phyloP scores from a whole-genome alignment of 306 rosid species.

The Quercus berberidifolia region DNA sequence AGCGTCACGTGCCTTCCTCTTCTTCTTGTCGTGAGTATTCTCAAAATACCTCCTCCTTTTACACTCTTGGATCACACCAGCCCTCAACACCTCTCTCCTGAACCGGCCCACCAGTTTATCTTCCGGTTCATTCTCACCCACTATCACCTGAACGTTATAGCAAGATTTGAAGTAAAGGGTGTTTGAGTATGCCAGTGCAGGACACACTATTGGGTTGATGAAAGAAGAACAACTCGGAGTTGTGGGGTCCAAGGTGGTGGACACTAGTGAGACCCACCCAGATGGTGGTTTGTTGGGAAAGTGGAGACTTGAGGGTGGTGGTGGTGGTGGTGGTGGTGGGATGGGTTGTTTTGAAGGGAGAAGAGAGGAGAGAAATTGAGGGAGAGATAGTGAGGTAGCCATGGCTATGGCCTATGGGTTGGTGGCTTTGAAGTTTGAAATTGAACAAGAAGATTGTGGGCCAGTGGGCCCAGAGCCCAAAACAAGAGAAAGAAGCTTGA shows the following conservation, averaged over 20 bases:
- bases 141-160: conserved; percentile 63
- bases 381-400: conserved; percentile 52
- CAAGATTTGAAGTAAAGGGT: conserved; percentile 44
- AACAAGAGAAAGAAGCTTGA: neutral
- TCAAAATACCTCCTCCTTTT: conserved; percentile 66
- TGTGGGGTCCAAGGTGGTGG: conserved; percentile 4
- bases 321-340: conserved; percentile 24
- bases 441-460: neutral
- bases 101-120: conserved; percentile 66
- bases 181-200: conserved; percentile 47
- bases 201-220: conserved; percentile 40
- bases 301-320: conserved; percentile 24
- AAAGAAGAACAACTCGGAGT: conserved; percentile 9
- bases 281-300: conserved; percentile 23
- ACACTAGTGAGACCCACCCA: conserved; percentile 12
- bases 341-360: conserved; percentile 43
- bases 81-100: conserved; percentile 69
- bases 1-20: conserved; percentile 69
- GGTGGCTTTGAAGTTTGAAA: neutral
- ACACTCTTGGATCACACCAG: conserved; percentile 72
- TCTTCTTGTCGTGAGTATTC: conserved; percentile 69
- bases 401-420: conserved; percentile 18
- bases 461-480: neutral
- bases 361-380: conserved; percentile 55
- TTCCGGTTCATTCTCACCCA: conserved; percentile 73